Evolutionary conservation across 2,329 filamentous ascomycete species (phyloP).

Genomic region (Plenodomus biglobosus): DNA sequence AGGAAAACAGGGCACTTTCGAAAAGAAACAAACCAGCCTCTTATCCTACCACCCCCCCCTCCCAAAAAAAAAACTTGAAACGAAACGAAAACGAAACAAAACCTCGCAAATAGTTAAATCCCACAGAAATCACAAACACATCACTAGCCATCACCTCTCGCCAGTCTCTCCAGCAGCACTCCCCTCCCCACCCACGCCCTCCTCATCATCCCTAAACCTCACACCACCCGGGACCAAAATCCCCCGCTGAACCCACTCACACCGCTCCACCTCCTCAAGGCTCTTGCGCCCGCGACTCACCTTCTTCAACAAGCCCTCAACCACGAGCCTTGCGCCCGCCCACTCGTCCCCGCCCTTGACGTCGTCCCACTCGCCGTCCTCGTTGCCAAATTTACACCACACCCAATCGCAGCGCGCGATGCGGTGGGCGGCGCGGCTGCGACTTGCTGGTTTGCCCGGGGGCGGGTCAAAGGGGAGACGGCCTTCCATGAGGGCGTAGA

Average conservation of each 20-base stretch:
- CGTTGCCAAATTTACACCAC: conserved; percentile 83
- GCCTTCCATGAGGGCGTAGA: conserved; percentile 93
- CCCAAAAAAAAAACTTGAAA: no score
- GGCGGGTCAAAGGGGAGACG: conserved; percentile 89
- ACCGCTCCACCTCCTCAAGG: conserved; percentile 70
- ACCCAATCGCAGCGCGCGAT: conserved; percentile 95
- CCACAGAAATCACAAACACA: conserved; percentile 5
- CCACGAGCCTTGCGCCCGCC: conserved; percentile 74
- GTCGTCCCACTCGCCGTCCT: conserved; percentile 82
- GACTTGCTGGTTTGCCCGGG: conserved; percentile 73
- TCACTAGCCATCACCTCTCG: conserved; percentile 37
- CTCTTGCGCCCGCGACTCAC: conserved; percentile 73
- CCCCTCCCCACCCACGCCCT: conserved; percentile 48
- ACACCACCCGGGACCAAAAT: conserved; percentile 66
- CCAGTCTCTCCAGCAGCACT: conserved; percentile 5
- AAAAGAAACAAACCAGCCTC: no score
- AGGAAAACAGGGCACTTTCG: no score
- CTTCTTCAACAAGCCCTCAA: conserved; percentile 81
- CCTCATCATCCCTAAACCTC: conserved; percentile 56
- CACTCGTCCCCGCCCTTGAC: conserved; percentile 66
- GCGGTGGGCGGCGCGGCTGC: conserved; percentile 82
- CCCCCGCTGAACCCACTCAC: conserved; percentile 75
- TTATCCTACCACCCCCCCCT: no score
- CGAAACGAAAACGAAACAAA: no score
- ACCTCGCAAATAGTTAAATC: no score